These are phyloP conservation scores for Penstemon barbatus DNA, from an alignment of 257 asterid species.

Conservation along the genomic window DNA sequence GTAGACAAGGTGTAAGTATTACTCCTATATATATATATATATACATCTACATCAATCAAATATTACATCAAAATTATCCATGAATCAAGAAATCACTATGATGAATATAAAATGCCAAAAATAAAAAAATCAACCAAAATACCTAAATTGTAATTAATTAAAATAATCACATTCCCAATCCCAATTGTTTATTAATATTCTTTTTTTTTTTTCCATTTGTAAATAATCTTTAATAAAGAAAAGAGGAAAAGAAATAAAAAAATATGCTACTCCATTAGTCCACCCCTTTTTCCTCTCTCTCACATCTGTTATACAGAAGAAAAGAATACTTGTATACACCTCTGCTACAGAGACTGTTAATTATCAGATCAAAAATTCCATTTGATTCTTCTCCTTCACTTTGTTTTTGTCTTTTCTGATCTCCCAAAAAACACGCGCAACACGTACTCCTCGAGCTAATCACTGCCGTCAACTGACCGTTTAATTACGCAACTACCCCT, in stretches of 20 bases:
- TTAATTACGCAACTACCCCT: constrained; percentile 5
- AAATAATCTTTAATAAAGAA: background rate
- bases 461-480: constrained; percentile 28
- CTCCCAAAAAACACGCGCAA: constrained; percentile 11
- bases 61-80: too few relatives aligned
- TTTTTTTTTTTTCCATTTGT: too few relatives aligned
- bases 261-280: constrained; percentile 34
- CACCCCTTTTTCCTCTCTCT: constrained; percentile 32
- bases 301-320: constrained; percentile 23
- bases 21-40: too few relatives aligned
- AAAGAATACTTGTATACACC: constrained; percentile 27
- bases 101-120: too few relatives aligned
- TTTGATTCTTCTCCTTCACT: constrained; percentile 29
- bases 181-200: too few relatives aligned
- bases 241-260: background rate
- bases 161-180: too few relatives aligned
- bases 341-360: constrained; percentile 25
- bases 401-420: constrained; percentile 24
- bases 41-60: too few relatives aligned
- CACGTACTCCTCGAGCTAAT: constrained; percentile 25
- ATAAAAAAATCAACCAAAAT: too few relatives aligned
- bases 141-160: too few relatives aligned
- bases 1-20: too few relatives aligned
- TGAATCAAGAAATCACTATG: too few relatives aligned
- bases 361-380: constrained; percentile 37